Conservation (phyloP, 805 yeast species). For the Barnettozyma sucrosica region DNA sequence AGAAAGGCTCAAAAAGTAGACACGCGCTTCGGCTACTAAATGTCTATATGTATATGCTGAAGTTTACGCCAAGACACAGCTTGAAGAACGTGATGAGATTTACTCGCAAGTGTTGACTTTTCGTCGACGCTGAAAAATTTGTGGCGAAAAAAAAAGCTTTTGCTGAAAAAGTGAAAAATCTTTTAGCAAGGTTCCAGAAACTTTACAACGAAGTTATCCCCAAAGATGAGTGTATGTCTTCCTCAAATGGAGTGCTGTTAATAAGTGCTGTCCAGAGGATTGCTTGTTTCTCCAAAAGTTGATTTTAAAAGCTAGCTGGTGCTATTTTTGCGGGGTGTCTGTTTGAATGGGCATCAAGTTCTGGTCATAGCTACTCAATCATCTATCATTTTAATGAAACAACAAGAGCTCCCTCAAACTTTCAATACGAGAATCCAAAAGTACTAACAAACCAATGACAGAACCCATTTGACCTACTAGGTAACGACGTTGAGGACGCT, state of each 20-base stretch:
- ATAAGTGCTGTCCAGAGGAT: not conserved
- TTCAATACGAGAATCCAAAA: not conserved
- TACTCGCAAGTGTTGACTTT: conserved; percentile 3
- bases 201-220: not conserved
- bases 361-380: not conserved
- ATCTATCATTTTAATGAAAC: not conserved
- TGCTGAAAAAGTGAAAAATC: not conserved
- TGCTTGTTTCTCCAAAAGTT: not conserved
- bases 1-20: not conserved
- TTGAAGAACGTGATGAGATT: not conserved
- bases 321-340: not conserved
- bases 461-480: conserved; percentile 81
- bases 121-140: conserved; percentile 13
- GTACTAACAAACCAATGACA: conserved; percentile 19
- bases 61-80: conserved; percentile 7
- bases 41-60: conserved; percentile 5
- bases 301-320: not conserved
- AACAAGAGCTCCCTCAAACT: not conserved
- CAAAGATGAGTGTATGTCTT: not conserved
- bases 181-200: not conserved
- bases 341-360: not conserved
- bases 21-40: not conserved
- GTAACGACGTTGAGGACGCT: conserved; percentile 83
- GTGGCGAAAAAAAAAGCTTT: conserved; percentile 1
- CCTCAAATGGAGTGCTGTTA: not conserved